phyloP scores from a whole-genome alignment of 805 yeast genomes.

The Helenozyma rhizophorensis region DNA sequence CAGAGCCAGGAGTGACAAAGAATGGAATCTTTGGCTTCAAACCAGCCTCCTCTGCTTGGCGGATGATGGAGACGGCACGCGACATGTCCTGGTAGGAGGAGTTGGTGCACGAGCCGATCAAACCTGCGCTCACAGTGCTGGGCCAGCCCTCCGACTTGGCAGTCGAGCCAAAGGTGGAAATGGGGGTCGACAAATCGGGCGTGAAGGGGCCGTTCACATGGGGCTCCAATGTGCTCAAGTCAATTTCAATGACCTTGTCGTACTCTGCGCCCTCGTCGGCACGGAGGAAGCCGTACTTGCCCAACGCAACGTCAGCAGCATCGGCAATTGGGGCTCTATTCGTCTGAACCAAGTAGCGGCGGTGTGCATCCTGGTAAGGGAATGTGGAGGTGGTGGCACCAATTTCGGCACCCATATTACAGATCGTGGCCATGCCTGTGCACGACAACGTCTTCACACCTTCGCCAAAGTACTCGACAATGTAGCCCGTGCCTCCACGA shows the following conservation, averaged over 20 bases:
- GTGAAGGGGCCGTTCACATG: constrained; percentile 97
- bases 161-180: constrained; percentile 72
- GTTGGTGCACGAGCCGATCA: constrained; percentile 97
- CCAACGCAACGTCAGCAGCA: constrained; percentile 63
- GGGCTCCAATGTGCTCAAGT: constrained; percentile 85
- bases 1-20: constrained; percentile 97
- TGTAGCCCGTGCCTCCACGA: constrained; percentile 96
- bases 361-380: constrained; percentile 86
- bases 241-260: constrained; percentile 88
- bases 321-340: constrained; percentile 79
- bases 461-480: constrained; percentile 94
- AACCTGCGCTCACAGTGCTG: constrained; percentile 77
- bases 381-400: constrained; percentile 98
- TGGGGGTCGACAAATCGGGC: constrained; percentile 93
- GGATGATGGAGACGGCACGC: constrained; percentile 85
- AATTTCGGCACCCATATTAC: constrained; percentile 99
- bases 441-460: constrained; percentile 87
- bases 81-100: constrained; percentile 98
- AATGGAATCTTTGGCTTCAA: constrained; percentile 86
- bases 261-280: constrained; percentile 90
- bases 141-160: constrained; percentile 84
- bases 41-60: constrained; percentile 83
- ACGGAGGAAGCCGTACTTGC: constrained; percentile 56
- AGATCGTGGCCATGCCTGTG: constrained; percentile 99
- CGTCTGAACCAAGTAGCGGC: constrained; percentile 77